These are phyloP conservation scores for Saxophila tyrrhenica DNA, from an alignment of 495 filamentous ascomycete genomes.

Conservation along the genomic window DNA sequence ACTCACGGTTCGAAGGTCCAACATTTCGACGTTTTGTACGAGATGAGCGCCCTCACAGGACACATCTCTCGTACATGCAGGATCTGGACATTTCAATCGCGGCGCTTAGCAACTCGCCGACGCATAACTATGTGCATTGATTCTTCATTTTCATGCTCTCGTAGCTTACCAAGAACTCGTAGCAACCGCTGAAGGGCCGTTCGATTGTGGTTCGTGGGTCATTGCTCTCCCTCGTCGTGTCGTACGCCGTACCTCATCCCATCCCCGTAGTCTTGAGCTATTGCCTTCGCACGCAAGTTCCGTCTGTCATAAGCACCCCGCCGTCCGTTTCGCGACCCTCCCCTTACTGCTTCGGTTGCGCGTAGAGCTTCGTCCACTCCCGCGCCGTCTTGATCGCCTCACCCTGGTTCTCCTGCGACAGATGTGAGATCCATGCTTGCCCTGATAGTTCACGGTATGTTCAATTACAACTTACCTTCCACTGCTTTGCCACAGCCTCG, in stretches of 20 bases:
- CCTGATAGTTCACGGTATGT: too few relatives aligned
- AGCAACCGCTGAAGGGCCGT: too few relatives aligned
- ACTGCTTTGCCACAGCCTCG: conserved; percentile 93
- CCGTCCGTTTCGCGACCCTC: neutral
- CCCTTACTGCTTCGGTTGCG: conserved; percentile 36
- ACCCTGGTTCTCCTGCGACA: conserved; percentile 58
- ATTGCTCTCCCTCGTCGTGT: neutral
- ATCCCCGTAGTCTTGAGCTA: neutral
- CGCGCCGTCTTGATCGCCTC: conserved; percentile 81
- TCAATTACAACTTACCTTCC: conserved; percentile 62
- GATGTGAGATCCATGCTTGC: conserved; percentile 5
- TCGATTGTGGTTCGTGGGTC: neutral
- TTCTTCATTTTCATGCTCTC: too few relatives aligned
- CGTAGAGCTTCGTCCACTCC: conserved; percentile 78
- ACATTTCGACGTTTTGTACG: too few relatives aligned
- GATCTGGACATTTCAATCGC: neutral
- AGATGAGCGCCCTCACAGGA: too few relatives aligned
- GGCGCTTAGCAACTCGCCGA: neutral
- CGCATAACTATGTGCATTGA: neutral
- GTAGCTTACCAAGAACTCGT: too few relatives aligned
- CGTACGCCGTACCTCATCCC: neutral
- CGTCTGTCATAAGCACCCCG: neutral
- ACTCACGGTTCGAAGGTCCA: too few relatives aligned
- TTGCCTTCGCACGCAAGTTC: neutral
- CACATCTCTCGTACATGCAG: neutral